Percentiles rank a stretch among this genome's conserved stretches.
phyloP scores from a whole-genome alignment of 805 yeast genomes.

The Wickerhamiella qilinensis region DNA sequence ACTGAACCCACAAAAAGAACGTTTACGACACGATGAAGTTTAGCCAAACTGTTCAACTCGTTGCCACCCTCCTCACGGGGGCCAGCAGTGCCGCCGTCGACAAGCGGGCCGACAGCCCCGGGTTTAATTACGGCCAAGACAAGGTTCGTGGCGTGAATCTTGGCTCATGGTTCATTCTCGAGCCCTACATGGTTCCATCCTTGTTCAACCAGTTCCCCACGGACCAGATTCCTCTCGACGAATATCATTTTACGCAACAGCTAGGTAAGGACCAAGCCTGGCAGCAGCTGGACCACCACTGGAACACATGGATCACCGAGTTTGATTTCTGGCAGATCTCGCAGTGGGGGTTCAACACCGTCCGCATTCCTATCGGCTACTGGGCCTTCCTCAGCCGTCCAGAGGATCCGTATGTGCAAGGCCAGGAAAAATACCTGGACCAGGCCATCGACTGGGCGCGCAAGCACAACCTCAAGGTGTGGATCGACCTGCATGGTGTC shows the following conservation, averaged over 20 bases:
- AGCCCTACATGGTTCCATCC: constrained; percentile 76
- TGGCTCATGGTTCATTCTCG: constrained; percentile 85
- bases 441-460: constrained; percentile 65
- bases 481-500: constrained; percentile 93
- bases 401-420: constrained; percentile 74
- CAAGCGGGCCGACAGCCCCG: constrained; percentile 24
- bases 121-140: constrained; percentile 17
- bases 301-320: constrained; percentile 66
- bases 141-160: constrained; percentile 40
- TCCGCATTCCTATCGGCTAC: constrained; percentile 84
- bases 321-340: constrained; percentile 46
- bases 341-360: constrained; percentile 40
- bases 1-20: too few relatives aligned
- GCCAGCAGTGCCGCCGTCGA: constrained; percentile 14
- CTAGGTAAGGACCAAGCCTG: constrained; percentile 48
- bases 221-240: constrained; percentile 55
- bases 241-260: constrained; percentile 45
- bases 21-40: too few relatives aligned
- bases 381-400: constrained; percentile 64
- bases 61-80: not conserved
- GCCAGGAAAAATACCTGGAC: constrained; percentile 60
- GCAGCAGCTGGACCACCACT: constrained; percentile 43
- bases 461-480: constrained; percentile 45
- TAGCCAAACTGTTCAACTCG: too few relatives aligned
- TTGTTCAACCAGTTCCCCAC: constrained; percentile 9